Evolutionary conservation across 2,329 filamentous ascomycete species (phyloP).

Genomic region (Sclerotinia trifoliorum): DNA sequence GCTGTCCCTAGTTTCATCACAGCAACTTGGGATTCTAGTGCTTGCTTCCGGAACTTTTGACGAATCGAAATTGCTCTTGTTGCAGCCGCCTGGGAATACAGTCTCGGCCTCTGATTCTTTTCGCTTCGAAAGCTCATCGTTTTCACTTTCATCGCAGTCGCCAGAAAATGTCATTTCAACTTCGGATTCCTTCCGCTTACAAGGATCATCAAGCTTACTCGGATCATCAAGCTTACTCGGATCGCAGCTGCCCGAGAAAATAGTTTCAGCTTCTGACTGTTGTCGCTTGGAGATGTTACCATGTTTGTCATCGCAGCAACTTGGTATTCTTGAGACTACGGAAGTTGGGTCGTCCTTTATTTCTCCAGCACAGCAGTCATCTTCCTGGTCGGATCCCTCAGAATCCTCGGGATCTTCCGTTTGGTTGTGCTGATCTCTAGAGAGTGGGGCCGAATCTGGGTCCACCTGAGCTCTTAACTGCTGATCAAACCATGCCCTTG

Average conservation of each 20-base stretch:
- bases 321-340: conserved; percentile 9
- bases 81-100: background rate
- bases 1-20: background rate
- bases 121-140: background rate
- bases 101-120: background rate
- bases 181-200: background rate
- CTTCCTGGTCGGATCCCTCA: background rate
- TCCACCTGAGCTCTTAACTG: background rate
- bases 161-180: background rate
- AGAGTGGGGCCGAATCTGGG: background rate
- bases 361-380: background rate
- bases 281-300: background rate
- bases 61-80: background rate
- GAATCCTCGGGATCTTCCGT: background rate
- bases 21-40: background rate
- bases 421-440: background rate
- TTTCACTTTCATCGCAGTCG: background rate
- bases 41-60: background rate
- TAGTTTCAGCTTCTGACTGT: conserved; percentile 9
- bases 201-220: background rate
- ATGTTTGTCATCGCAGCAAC: conserved; percentile 17
- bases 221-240: background rate
- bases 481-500: conserved; percentile 13
- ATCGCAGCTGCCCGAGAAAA: conserved; percentile 14
- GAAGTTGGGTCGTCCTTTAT: background rate